These are phyloP conservation scores for Phytophthora pinifolia DNA, from an alignment of 352 stramenopile genomes.

Conservation along the genomic window DNA sequence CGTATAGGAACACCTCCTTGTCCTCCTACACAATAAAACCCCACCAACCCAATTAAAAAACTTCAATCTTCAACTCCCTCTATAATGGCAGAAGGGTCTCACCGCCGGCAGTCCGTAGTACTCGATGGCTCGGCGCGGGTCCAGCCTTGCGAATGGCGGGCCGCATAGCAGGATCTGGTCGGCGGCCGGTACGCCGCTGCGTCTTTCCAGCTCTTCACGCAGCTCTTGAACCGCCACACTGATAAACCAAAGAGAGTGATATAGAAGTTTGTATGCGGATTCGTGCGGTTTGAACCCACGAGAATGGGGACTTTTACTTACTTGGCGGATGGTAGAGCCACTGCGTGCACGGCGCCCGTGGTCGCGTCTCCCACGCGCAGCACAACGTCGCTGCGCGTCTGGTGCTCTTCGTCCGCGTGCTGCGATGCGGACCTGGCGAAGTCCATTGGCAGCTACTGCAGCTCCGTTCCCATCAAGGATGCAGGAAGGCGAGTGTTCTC, in stretches of 20 bases:
- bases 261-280: constrained; percentile 13
- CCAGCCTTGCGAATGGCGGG: constrained; percentile 72
- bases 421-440: constrained; percentile 22
- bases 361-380: constrained; percentile 54
- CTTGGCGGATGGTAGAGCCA: constrained; percentile 49
- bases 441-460: constrained; percentile 28
- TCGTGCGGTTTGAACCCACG: constrained; percentile 25
- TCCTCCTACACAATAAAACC: constrained; percentile 31
- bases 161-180: constrained; percentile 86
- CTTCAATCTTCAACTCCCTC: background rate
- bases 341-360: constrained; percentile 37
- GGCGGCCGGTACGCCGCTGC: constrained; percentile 54
- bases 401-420: constrained; percentile 27
- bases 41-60: background rate
- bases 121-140: constrained; percentile 66
- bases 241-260: background rate
- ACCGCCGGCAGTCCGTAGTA: constrained; percentile 68
- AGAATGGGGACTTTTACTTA: constrained; percentile 29
- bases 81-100: constrained; percentile 4
- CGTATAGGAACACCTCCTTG: constrained; percentile 83
- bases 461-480: constrained; percentile 38
- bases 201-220: constrained; percentile 53
- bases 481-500: constrained; percentile 27
- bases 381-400: constrained; percentile 21
- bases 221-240: constrained; percentile 75